Evolutionary conservation across 257 asterid genomes (phyloP).

Genomic region (Salvia rosmarinus): DNA sequence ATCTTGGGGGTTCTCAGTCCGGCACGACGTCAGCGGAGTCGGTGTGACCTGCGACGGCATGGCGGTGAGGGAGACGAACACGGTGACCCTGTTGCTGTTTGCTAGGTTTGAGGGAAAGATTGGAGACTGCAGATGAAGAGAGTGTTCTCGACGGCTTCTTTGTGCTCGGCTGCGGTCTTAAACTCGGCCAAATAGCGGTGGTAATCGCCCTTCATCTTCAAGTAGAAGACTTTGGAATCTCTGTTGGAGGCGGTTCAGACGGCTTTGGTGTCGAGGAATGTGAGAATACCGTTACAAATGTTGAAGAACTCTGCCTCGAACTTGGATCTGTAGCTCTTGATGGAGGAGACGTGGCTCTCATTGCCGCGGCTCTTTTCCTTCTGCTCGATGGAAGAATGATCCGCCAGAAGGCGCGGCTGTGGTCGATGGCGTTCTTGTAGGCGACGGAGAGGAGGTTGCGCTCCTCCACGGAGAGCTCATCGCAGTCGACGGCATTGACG

Average conservation of each 20-base stretch:
- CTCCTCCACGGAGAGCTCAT: slow-evolving; percentile 77
- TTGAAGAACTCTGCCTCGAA: slow-evolving; percentile 69
- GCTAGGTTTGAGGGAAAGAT: too few relatives aligned
- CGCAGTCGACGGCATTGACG: slow-evolving; percentile 56
- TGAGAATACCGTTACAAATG: slow-evolving; percentile 78
- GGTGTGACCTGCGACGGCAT: too few relatives aligned
- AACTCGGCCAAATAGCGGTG: slow-evolving; percentile 87
- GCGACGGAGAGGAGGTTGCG: slow-evolving; percentile 84
- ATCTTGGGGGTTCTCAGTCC: too few relatives aligned
- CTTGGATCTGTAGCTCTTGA: slow-evolving; percentile 76
- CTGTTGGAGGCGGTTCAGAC: slow-evolving; percentile 63
- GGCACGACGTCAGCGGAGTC: too few relatives aligned
- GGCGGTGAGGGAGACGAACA: too few relatives aligned
- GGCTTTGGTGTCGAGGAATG: slow-evolving; percentile 72
- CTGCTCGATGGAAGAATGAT: slow-evolving; percentile 84
- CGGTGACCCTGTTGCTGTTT: too few relatives aligned
- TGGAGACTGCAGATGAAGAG: slow-evolving; percentile 83
- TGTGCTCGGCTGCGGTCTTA: slow-evolving; percentile 67
- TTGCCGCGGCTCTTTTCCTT: slow-evolving; percentile 87
- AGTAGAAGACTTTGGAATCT: slow-evolving; percentile 82
- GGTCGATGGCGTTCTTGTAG: slow-evolving; percentile 82
- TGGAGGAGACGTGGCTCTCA: slow-evolving; percentile 72
- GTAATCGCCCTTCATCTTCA: slow-evolving; percentile 94
- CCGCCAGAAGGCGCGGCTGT: slow-evolving; percentile 78
- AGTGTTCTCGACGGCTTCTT: slow-evolving; percentile 90